Percentiles rank a stretch among this genome's conserved stretches.
phyloP scores from a whole-genome alignment of 2,329 filamentous ascomycete species.

The Seiridium unicorne region DNA sequence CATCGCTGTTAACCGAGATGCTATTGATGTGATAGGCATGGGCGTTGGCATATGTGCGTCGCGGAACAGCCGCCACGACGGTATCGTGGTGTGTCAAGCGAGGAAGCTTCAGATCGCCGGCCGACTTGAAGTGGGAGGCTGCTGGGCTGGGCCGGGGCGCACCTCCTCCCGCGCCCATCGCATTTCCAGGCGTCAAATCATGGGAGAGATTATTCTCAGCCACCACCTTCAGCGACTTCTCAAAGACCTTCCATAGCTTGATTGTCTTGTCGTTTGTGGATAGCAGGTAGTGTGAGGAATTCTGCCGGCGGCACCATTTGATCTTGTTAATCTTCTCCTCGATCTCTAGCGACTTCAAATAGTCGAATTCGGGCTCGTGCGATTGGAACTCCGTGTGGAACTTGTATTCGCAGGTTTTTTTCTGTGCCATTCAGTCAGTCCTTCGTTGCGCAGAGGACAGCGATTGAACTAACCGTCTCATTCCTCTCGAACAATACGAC shows the following conservation, averaged over 20 bases:
- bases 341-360: slow-evolving; percentile 97
- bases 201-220: slow-evolving; percentile 98
- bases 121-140: slow-evolving; percentile 72
- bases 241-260: slow-evolving; percentile 99
- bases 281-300: slow-evolving; percentile 95
- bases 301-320: slow-evolving; percentile 98
- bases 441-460: background rate
- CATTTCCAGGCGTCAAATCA: slow-evolving; percentile 77
- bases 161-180: slow-evolving; percentile 70
- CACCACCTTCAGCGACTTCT: slow-evolving; percentile 98
- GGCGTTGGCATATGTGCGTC: slow-evolving; percentile 95
- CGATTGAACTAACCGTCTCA: slow-evolving; percentile 70
- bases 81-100: slow-evolving; percentile 98
- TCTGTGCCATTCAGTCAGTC: slow-evolving; percentile 50
- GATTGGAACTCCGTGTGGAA: slow-evolving; percentile 99
- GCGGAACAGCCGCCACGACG: slow-evolving; percentile 92
- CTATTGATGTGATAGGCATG: slow-evolving; percentile 99
- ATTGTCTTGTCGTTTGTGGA: slow-evolving; percentile 99
- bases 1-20: slow-evolving; percentile 99
- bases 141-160: slow-evolving; percentile 67
- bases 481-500: slow-evolving; percentile 90
- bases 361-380: slow-evolving; percentile 98
- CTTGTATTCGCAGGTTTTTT: slow-evolving; percentile 99
- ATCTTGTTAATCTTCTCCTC: slow-evolving; percentile 99
- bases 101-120: slow-evolving; percentile 85